phyloP scores from a whole-genome alignment of 1,284 basidiomycete species.

The Trichosporon inkin region DNA sequence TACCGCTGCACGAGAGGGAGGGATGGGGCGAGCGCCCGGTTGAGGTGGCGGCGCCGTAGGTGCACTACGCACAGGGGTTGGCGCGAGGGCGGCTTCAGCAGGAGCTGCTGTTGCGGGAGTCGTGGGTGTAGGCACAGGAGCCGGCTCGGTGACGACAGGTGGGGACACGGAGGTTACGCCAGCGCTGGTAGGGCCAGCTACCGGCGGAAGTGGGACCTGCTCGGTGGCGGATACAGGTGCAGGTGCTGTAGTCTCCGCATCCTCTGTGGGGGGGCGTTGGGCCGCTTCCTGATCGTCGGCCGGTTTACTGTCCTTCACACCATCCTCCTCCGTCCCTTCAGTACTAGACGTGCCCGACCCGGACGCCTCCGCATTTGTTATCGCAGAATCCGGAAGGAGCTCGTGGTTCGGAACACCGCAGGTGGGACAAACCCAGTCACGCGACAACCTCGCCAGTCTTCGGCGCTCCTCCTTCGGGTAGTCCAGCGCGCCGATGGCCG shows the following conservation, averaged over 20 bases:
- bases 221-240: neutral
- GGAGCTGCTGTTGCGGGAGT: neutral
- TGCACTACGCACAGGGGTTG: neutral
- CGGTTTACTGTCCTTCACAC: no score
- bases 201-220: neutral
- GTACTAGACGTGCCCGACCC: neutral
- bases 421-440: conserved; percentile 73
- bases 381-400: conserved; percentile 54
- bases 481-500: conserved; percentile 83
- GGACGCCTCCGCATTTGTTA: neutral
- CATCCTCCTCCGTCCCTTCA: no score
- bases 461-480: conserved; percentile 71
- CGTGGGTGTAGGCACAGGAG: neutral
- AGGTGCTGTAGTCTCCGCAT: neutral
- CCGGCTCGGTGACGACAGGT: neutral
- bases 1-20: neutral
- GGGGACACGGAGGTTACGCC: neutral
- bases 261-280: neutral
- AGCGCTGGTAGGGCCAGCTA: neutral
- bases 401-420: conserved; percentile 66
- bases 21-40: neutral
- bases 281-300: neutral
- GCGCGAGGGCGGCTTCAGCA: neutral
- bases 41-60: neutral
- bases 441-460: conserved; percentile 73